Evolutionary conservation across 306 rosid species (phyloP).

Genomic region (Dalbergia oliveri): DNA sequence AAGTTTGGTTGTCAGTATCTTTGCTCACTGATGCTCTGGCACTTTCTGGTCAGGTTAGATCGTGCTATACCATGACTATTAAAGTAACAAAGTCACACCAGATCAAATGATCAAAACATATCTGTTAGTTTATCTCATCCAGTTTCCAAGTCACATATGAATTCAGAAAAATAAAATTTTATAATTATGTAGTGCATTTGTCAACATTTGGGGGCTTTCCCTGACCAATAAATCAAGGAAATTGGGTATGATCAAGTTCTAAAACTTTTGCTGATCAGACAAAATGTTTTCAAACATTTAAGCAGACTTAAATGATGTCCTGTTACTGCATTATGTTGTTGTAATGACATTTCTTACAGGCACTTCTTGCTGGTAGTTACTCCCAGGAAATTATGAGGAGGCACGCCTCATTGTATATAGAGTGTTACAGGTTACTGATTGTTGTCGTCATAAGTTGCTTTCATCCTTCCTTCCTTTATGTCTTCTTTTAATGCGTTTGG

Average conservation of each 20-base stretch:
- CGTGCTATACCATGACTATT: constrained; percentile 27
- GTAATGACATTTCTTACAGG: constrained; percentile 54
- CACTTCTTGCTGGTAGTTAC: constrained; percentile 86
- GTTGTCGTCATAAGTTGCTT: constrained; percentile 33
- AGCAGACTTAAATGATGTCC: constrained; percentile 17
- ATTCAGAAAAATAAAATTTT: constrained; percentile 8
- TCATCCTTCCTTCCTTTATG: neutral
- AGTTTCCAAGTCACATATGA: constrained; percentile 34
- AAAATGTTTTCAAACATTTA: neutral
- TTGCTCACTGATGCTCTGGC: constrained; percentile 95
- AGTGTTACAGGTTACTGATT: constrained; percentile 74
- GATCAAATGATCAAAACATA: constrained; percentile 26
- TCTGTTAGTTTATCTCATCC: constrained; percentile 13
- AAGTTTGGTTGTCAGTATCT: constrained; percentile 94
- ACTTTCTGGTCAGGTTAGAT: constrained; percentile 91
- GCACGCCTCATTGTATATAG: constrained; percentile 74
- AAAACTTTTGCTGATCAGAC: neutral
- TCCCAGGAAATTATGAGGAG: constrained; percentile 74
- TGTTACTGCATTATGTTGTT: constrained; percentile 31
- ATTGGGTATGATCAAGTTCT: constrained; percentile 9
- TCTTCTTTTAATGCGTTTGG: constrained; percentile 5
- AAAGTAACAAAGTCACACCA: constrained; percentile 18
- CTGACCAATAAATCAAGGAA: constrained; percentile 10
- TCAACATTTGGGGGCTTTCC: constrained; percentile 27
- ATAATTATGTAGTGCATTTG: neutral